These are phyloP conservation scores for Polygonum maritimum DNA, from an alignment of 148 eudicot genomes.

Conservation along the genomic window DNA sequence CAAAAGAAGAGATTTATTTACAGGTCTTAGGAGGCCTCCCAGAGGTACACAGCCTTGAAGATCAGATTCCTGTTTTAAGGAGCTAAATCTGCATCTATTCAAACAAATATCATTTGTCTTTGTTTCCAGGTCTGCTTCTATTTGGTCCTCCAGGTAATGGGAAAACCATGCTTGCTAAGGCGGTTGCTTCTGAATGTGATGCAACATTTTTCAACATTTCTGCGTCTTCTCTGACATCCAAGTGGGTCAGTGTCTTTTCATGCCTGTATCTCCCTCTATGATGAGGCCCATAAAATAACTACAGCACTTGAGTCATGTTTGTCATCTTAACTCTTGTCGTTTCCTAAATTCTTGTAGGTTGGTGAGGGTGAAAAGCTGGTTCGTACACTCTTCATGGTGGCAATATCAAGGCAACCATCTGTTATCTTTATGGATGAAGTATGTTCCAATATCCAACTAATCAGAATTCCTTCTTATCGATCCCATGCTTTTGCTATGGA, in stretches of 20 bases:
- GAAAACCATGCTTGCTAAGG: conserved; percentile 98
- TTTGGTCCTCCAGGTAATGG: conserved; percentile 99
- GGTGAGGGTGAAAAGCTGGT: conserved; percentile 99
- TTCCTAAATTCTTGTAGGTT: conserved; percentile 41
- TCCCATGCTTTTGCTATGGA: background rate
- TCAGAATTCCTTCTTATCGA: background rate
- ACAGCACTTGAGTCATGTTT: conserved; percentile 7
- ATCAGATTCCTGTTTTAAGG: conserved; percentile 1
- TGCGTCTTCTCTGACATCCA: conserved; percentile 93
- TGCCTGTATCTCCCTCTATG: background rate
- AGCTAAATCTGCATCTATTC: background rate
- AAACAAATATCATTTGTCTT: conserved; percentile 2
- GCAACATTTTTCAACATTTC: conserved; percentile 96
- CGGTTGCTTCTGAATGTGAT: conserved; percentile 94
- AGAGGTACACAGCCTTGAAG: conserved; percentile 46
- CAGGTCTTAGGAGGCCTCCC: conserved; percentile 94
- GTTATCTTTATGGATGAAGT: conserved; percentile 98
- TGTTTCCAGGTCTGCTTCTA: conserved; percentile 69
- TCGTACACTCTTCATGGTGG: conserved; percentile 84
- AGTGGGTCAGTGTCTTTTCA: conserved; percentile 28
- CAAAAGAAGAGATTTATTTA: conserved; percentile 85
- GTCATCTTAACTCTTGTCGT: conserved; percentile 10
- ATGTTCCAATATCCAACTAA: conserved; percentile 8
- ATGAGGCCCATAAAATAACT: background rate
- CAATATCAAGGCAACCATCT: conserved; percentile 85